These are phyloP conservation scores for Backusella tarrabulga DNA, from an alignment of 192 early-diverging fungal genomes.

Conservation along the genomic window DNA sequence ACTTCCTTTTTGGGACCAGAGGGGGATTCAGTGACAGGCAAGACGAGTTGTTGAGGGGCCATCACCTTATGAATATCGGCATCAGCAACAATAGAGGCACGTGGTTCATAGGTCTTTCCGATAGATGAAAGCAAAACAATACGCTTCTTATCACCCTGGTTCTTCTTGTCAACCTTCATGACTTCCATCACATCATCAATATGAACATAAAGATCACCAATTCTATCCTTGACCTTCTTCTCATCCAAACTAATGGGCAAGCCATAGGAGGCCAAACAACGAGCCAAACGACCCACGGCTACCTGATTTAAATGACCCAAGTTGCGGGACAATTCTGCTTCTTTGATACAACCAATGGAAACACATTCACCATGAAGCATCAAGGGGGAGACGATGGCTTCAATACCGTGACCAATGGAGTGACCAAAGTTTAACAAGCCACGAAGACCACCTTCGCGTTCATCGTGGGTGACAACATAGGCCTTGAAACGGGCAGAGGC, in stretches of 20 bases:
- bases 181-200: conserved; percentile 87
- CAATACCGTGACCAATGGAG: conserved; percentile 95
- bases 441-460: conserved; percentile 92
- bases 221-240: conserved; percentile 61
- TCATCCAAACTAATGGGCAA: conserved; percentile 87
- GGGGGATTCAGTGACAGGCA: conserved; percentile 50
- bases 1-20: conserved; percentile 45
- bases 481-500: conserved; percentile 92
- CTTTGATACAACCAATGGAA: conserved; percentile 91
- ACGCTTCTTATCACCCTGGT: conserved; percentile 85
- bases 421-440: conserved; percentile 97
- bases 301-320: conserved; percentile 86
- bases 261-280: conserved; percentile 84
- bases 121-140: conserved; percentile 85
- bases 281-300: conserved; percentile 78
- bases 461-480: conserved; percentile 92
- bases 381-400: conserved; percentile 85
- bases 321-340: conserved; percentile 90
- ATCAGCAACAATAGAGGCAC: conserved; percentile 84
- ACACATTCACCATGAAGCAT: conserved; percentile 97
- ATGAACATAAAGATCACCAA: conserved; percentile 61
- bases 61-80: conserved; percentile 79
- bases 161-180: conserved; percentile 98
- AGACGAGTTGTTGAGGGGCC: conserved; percentile 71
- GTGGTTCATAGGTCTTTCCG: conserved; percentile 80